Conservation (phyloP, 768 basidiomycete species). For the Calocybe gangraenosa region DNA sequence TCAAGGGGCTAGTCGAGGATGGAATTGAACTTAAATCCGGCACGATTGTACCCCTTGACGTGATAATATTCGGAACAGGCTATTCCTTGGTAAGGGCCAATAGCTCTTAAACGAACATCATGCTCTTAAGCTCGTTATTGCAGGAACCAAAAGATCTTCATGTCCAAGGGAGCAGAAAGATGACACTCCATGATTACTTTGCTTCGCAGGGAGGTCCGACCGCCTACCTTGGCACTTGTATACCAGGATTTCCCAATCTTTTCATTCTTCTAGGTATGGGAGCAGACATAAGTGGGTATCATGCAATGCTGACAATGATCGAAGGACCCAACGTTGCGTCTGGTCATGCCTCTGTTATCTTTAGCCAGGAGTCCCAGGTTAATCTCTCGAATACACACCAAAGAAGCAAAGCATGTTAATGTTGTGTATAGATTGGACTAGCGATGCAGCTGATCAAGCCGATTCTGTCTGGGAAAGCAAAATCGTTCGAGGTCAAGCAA, state of each 20-base stretch:
- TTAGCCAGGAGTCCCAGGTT: constrained; percentile 54
- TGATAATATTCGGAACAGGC: constrained; percentile 57
- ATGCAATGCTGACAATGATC: not conserved
- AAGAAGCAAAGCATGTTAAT: constrained; percentile 11
- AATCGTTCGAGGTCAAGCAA: constrained; percentile 45
- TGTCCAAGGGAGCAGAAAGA: constrained; percentile 39
- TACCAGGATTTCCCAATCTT: constrained; percentile 54
- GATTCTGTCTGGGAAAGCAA: constrained; percentile 41
- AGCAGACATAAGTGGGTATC: not conserved
- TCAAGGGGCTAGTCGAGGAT: constrained; percentile 44
- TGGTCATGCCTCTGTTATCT: constrained; percentile 57
- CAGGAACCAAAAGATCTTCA: constrained; percentile 34
- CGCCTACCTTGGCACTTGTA: constrained; percentile 50
- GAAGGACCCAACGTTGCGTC: constrained; percentile 53
- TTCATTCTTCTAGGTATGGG: constrained; percentile 42
- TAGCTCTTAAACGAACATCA: not conserved
- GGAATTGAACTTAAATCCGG: constrained; percentile 48
- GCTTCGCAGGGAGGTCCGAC: constrained; percentile 42
- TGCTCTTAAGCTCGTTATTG: not conserved
- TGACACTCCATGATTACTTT: constrained; percentile 41
- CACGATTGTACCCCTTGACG: constrained; percentile 46
- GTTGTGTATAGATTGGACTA: constrained; percentile 37
- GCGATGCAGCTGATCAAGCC: constrained; percentile 49
- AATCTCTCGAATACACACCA: constrained; percentile 6
- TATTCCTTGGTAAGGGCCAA: constrained; percentile 32